Percentiles rank a stretch among this genome's conserved stretches.
phyloP scores from a whole-genome alignment of 306 rosid genomes.

The Castanea crenata region DNA sequence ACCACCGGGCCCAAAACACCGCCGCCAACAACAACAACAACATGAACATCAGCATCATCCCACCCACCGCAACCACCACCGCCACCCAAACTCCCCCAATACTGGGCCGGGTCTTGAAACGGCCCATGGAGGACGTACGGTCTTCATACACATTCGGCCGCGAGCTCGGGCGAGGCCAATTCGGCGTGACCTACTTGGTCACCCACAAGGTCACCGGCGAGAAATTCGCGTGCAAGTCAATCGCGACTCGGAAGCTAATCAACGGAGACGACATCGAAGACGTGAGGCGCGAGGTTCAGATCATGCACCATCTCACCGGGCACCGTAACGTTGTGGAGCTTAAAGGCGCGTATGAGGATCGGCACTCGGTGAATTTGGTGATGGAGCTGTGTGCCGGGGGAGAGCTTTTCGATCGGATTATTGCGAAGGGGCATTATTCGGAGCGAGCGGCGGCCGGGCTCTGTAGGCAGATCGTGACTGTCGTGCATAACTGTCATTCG shows the following conservation, averaged over 20 bases:
- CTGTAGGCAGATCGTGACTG: slow-evolving; percentile 86
- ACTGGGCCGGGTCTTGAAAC: slow-evolving; percentile 75
- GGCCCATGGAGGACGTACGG: slow-evolving; percentile 80
- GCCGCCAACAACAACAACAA: slow-evolving; percentile 31
- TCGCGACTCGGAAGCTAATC: slow-evolving; percentile 76
- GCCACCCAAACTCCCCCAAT: not conserved
- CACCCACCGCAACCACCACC: slow-evolving; percentile 42
- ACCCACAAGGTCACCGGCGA: slow-evolving; percentile 65
- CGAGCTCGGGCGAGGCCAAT: slow-evolving; percentile 97
- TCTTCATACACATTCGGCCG: slow-evolving; percentile 72
- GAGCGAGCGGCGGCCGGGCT: slow-evolving; percentile 86
- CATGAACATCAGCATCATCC: slow-evolving; percentile 44
- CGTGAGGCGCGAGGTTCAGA: slow-evolving; percentile 87
- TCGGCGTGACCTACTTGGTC: slow-evolving; percentile 82
- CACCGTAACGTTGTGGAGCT: slow-evolving; percentile 92
- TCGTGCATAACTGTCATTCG: slow-evolving; percentile 80
- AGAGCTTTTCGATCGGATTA: slow-evolving; percentile 90
- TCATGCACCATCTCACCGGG: slow-evolving; percentile 98
- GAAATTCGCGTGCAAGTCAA: slow-evolving; percentile 89
- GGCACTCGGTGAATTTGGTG: slow-evolving; percentile 83
- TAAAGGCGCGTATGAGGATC: slow-evolving; percentile 86
- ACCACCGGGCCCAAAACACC: slow-evolving; percentile 23
- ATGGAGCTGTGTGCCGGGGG: slow-evolving; percentile 99
- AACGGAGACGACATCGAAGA: slow-evolving; percentile 80
- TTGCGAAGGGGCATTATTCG: slow-evolving; percentile 81